Conservation (phyloP, 202 grass and related monocot species). For the Brachypodium distachyon region DNA sequence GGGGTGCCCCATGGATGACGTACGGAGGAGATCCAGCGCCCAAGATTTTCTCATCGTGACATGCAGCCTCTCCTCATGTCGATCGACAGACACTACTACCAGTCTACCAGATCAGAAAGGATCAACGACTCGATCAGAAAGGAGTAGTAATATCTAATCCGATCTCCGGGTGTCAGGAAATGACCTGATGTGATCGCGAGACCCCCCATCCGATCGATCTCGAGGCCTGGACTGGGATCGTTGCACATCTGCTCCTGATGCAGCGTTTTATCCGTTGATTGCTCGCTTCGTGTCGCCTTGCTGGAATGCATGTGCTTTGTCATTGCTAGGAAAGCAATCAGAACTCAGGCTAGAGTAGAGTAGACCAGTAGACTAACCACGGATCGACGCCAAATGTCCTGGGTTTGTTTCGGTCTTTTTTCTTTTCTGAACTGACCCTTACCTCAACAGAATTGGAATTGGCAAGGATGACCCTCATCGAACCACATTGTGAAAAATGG, state of each 20-base stretch:
- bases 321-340: background rate
- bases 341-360: background rate
- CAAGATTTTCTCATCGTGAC: slow-evolving; percentile 38
- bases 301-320: background rate
- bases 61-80: background rate
- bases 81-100: background rate
- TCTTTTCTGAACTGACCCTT: no score
- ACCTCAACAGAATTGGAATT: no score
- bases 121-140: no score
- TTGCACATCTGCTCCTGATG: background rate
- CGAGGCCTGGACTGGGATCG: background rate
- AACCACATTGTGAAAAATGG: no score
- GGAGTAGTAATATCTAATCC: slow-evolving; percentile 5
- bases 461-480: no score
- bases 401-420: no score
- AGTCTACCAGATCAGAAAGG: background rate
- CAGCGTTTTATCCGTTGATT: background rate
- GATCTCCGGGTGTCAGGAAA: background rate
- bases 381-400: no score
- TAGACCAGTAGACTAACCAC: no score
- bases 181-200: slow-evolving; percentile 20
- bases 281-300: slow-evolving; percentile 1
- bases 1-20: no score
- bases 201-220: slow-evolving; percentile 29
- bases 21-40: slow-evolving; percentile 26